These are phyloP conservation scores for Pascua guehoae DNA, from an alignment of 1,284 basidiomycete genomes.

Conservation along the genomic window DNA sequence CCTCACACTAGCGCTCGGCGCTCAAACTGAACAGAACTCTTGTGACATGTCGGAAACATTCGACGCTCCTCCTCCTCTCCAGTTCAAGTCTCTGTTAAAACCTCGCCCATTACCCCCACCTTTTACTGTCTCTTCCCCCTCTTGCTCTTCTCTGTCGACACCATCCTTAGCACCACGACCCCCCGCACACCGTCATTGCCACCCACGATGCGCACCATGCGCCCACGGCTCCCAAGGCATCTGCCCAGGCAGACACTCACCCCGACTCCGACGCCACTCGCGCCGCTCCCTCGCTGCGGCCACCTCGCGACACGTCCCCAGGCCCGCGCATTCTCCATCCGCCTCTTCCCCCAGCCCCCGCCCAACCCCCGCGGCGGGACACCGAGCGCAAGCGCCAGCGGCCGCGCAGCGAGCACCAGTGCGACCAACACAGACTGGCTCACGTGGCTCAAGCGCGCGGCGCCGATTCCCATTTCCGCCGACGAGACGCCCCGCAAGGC, in stretches of 20 bases:
- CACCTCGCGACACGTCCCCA: not conserved
- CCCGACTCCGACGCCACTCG: not conserved
- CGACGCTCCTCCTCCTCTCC: too few species aligned
- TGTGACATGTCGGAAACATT: too few species aligned
- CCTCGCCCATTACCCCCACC: too few species aligned
- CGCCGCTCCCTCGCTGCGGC: slow-evolving; percentile 7
- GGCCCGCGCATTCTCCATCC: slow-evolving; percentile 10
- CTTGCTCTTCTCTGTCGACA: too few species aligned
- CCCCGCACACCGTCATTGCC: too few species aligned
- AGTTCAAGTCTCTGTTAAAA: too few species aligned
- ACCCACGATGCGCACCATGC: too few species aligned
- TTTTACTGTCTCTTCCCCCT: too few species aligned
- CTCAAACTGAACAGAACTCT: too few species aligned
- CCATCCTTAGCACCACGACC: too few species aligned
- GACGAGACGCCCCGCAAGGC: slow-evolving; percentile 22
- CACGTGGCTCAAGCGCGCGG: slow-evolving; percentile 31
- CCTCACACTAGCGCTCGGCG: too few species aligned
- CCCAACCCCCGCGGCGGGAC: slow-evolving; percentile 19
- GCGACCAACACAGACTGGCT: slow-evolving; percentile 38
- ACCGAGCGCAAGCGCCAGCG: not conserved
- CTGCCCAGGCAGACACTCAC: not conserved
- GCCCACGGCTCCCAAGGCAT: too few species aligned
- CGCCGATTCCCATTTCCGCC: slow-evolving; percentile 13
- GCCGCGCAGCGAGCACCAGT: slow-evolving; percentile 29
- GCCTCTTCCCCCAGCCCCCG: slow-evolving; percentile 22